Base-by-base conservation (phyloP, 2,329 filamentous ascomycete genomes). In the Epichloe typhina region DNA sequence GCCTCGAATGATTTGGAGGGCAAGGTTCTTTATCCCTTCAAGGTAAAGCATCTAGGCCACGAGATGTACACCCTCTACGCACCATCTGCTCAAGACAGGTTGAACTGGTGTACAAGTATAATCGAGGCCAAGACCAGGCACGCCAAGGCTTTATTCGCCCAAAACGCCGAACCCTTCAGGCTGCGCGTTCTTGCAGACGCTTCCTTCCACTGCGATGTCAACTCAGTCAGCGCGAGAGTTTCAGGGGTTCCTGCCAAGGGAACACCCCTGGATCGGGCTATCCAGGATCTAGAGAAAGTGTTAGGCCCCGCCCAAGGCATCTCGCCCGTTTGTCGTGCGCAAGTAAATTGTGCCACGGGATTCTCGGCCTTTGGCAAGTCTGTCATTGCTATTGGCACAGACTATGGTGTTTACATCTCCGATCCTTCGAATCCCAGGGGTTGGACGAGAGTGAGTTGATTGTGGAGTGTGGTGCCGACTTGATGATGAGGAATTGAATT, bases 121-220 rank as follows among this genome's bases (percentile, higher is more conserved):
- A 84, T 94, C 44, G 86, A 95, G 66, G 93, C 93, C 35, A 98
- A 98, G 72, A 95, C 89, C 6, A 83, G 85, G 53, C 90, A 98
- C 64, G 93, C 93, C 21, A 84, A 88, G 48, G 87, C 90, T 3
- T 72, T 97, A 5, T 86, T 87, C 66, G 82, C 86, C 4, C 93
- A 98, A 62, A 95, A 97, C 62, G 91, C 93, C 0, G 93, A 98
- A 65, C 93, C 93, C 0, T 98, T 98, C 76, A 79, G 88, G 47
- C 72, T 98, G 7, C 83, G 88, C 21, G 89, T 98, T 8, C 83
- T 98, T 64, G 90, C 93, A 0, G 93, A 98, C 63, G 84, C 86
- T 42, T 87, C 90, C 0, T 98, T 98, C 65, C 83, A 84, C 11
- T 90, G 89, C 59, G 88, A 94, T 57, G 69, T 72, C 4, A 64